Percentiles rank a stretch among this genome's conserved stretches.
Evolutionary conservation across 2,329 filamentous ascomycete species (phyloP).

Genomic region (Periconia macrospinosa): DNA sequence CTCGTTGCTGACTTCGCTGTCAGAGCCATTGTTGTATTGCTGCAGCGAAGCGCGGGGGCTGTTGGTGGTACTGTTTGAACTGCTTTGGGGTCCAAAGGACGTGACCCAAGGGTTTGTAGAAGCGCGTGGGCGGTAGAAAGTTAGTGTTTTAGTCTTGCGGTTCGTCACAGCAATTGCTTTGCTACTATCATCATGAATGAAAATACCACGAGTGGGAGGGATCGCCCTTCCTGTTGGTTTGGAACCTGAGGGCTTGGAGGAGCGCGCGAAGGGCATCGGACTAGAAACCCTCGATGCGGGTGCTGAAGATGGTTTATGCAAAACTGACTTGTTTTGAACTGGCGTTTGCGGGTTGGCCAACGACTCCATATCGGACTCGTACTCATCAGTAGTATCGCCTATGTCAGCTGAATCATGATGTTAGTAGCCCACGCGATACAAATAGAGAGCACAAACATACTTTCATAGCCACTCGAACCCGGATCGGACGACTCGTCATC

Average conservation of each 20-base stretch:
- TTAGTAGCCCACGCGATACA: slow-evolving; percentile 47
- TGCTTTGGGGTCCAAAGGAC: slow-evolving; percentile 38
- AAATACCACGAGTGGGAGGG: slow-evolving; percentile 38
- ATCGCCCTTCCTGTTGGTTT: slow-evolving; percentile 23
- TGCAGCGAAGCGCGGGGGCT: slow-evolving; percentile 42
- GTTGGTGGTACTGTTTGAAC: slow-evolving; percentile 44
- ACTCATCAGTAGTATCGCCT: slow-evolving; percentile 64
- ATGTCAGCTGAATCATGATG: slow-evolving; percentile 54
- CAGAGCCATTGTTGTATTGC: slow-evolving; percentile 39
- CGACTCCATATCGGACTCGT: slow-evolving; percentile 50
- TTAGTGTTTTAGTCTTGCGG: slow-evolving; percentile 42
- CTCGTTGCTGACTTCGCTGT: slow-evolving; percentile 44
- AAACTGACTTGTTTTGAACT: slow-evolving; percentile 44
- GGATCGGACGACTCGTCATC: slow-evolving; percentile 49
- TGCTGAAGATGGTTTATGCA: slow-evolving; percentile 54
- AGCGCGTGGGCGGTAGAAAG: slow-evolving; percentile 45
- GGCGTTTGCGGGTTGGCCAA: slow-evolving; percentile 51
- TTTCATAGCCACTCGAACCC: slow-evolving; percentile 60
- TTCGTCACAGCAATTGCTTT: slow-evolving; percentile 48
- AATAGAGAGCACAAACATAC: slow-evolving; percentile 48
- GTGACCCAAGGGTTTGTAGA: slow-evolving; percentile 29
- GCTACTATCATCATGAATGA: slow-evolving; percentile 39
- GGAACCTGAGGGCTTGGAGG: slow-evolving; percentile 16
- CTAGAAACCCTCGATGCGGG: slow-evolving; percentile 42
- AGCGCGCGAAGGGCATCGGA: slow-evolving; percentile 42